Evolutionary conservation across 1,284 basidiomycete genomes (phyloP).

Genomic region (Ceratobasidium papillatum): DNA sequence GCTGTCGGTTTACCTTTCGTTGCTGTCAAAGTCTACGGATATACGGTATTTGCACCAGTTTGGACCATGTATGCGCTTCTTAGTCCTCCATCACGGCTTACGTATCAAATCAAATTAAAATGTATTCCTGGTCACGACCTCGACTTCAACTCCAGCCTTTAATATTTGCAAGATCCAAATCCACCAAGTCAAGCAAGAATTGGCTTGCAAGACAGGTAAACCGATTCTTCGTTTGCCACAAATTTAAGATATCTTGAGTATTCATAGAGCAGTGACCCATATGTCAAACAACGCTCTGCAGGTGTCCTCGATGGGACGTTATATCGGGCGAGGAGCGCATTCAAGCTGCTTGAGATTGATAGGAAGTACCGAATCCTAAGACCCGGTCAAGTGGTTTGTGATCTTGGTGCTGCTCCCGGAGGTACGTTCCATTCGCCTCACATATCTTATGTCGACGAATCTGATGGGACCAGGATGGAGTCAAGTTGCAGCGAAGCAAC

Average conservation of each 20-base stretch:
- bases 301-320: conserved; percentile 47
- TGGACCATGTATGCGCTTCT: no score
- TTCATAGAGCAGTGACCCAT: conserved; percentile 62
- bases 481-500: conserved; percentile 69
- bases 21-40: no score
- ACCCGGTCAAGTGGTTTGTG: conserved; percentile 70
- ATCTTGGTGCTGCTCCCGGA: conserved; percentile 87
- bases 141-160: not conserved
- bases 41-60: no score
- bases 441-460: not conserved
- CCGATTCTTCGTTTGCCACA: not conserved
- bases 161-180: conserved; percentile 12
- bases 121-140: not conserved
- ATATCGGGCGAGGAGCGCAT: conserved; percentile 83
- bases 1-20: no score
- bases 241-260: not conserved
- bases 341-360: conserved; percentile 83
- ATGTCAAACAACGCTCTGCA: conserved; percentile 66
- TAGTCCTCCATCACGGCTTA: not conserved
- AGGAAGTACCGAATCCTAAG: conserved; percentile 60
- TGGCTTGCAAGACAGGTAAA: conserved; percentile 70
- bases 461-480: conserved; percentile 66
- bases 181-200: conserved; percentile 56
- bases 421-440: conserved; percentile 48
- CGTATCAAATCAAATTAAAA: not conserved